Percentiles rank a stretch among this genome's conserved stretches.
phyloP scores from a whole-genome alignment of 352 stramenopile species.

The Phytophthora crassamura region DNA sequence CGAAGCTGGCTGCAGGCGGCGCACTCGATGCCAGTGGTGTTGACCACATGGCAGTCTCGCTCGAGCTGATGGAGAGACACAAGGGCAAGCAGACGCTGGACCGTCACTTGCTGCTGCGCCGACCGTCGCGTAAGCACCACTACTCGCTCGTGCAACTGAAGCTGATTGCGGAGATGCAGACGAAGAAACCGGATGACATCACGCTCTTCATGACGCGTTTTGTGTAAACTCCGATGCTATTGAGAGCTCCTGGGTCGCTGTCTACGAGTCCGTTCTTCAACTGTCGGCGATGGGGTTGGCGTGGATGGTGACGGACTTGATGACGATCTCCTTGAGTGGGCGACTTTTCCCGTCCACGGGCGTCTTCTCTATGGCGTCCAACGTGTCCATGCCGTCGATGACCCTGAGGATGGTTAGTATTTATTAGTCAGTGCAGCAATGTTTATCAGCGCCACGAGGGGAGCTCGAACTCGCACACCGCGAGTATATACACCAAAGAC shows the following conservation, averaged over 20 bases:
- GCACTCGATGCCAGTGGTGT: conserved; percentile 28
- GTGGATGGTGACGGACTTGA: conserved; percentile 92
- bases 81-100: conserved; percentile 60
- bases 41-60: conserved; percentile 57
- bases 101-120: conserved; percentile 59
- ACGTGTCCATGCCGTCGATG: conserved; percentile 97
- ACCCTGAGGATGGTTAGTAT: conserved; percentile 55
- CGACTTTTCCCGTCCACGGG: conserved; percentile 92
- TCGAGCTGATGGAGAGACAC: conserved; percentile 58
- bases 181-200: conserved; percentile 84
- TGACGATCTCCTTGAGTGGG: conserved; percentile 88
- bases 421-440: conserved; percentile 21
- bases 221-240: conserved; percentile 23
- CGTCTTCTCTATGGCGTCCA: conserved; percentile 97
- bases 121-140: conserved; percentile 63
- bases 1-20: conserved; percentile 15
- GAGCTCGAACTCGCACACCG: conserved; percentile 17
- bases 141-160: conserved; percentile 77
- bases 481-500: conserved; percentile 25
- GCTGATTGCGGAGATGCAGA: conserved; percentile 76
- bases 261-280: conserved; percentile 24
- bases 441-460: not conserved
- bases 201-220: conserved; percentile 76
- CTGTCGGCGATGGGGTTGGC: conserved; percentile 92
- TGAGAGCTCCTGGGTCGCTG: not conserved